Evolutionary conservation across 148 eudicot genomes (phyloP).

Genomic region (Rheum nobile): DNA sequence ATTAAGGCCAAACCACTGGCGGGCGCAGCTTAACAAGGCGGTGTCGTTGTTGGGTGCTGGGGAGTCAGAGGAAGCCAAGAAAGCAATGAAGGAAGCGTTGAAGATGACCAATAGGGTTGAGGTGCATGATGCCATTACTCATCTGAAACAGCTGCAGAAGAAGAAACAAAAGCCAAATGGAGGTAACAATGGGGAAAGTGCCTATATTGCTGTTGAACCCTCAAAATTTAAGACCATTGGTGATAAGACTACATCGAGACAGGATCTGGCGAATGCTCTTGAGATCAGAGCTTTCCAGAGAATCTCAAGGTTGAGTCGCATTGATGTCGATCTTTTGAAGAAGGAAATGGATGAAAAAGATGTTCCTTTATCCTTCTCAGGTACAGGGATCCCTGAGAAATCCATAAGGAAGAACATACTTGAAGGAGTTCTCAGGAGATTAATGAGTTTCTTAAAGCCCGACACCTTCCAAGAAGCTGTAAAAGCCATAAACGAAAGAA

Average conservation of each 20-base stretch:
- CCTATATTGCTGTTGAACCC: constrained; percentile 51
- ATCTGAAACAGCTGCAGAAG: constrained; percentile 91
- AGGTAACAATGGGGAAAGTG: constrained; percentile 50
- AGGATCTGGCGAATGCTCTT: constrained; percentile 67
- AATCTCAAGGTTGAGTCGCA: constrained; percentile 66
- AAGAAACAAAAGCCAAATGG: constrained; percentile 66
- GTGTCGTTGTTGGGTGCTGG: constrained; percentile 94
- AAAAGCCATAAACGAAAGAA: constrained; percentile 80
- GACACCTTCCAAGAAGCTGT: constrained; percentile 91
- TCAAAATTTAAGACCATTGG: constrained; percentile 61
- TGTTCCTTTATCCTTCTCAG: constrained; percentile 71
- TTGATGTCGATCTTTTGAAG: constrained; percentile 69
- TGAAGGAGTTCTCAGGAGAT: constrained; percentile 60
- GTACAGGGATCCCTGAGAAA: constrained; percentile 68
- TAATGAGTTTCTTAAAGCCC: constrained; percentile 77
- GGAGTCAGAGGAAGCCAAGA: constrained; percentile 92
- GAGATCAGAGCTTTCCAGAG: constrained; percentile 86
- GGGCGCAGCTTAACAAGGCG: constrained; percentile 90
- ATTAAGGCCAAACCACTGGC: constrained; percentile 91
- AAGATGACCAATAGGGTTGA: constrained; percentile 97
- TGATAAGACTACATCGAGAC: constrained; percentile 64
- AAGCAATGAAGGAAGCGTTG: constrained; percentile 86
- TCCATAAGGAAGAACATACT: constrained; percentile 79
- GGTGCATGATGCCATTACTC: constrained; percentile 87
- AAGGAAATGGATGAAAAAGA: constrained; percentile 64